A percentile compares a stretch with the other conserved stretches of the same genome.
These are phyloP conservation scores for Blastocladiella britannica DNA, from an alignment of 192 early-diverging fungal genomes.

Conservation along the genomic window DNA sequence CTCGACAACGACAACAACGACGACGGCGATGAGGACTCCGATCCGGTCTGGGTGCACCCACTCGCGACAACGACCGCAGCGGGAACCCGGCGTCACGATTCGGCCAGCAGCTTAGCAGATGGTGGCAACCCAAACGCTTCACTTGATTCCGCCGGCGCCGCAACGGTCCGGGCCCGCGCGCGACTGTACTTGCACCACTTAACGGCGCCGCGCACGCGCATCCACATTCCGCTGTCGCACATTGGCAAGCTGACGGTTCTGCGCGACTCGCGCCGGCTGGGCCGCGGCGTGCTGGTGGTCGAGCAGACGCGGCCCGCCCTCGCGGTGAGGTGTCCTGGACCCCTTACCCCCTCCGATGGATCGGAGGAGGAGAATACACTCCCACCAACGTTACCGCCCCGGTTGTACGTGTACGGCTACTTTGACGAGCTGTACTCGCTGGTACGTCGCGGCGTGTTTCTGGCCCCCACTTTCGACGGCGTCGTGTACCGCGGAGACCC, in stretches of 20 bases:
- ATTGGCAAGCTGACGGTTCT: neutral
- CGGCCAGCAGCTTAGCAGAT: no score
- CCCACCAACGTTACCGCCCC: neutral
- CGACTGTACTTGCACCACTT: no score
- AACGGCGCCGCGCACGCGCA: neutral
- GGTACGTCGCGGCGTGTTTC: neutral
- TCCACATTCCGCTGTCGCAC: neutral
- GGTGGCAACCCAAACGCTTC: no score
- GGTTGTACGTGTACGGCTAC: neutral
- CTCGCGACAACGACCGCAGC: neutral
- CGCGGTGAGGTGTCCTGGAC: neutral
- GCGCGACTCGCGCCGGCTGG: neutral
- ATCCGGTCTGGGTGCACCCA: neutral
- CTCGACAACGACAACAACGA: neutral
- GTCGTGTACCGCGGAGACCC: neutral
- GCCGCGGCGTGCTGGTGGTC: neutral
- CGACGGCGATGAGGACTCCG: neutral
- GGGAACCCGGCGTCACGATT: no score
- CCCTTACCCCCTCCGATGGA: neutral
- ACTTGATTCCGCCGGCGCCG: no score
- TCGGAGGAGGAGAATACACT: neutral
- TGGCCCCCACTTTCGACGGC: neutral
- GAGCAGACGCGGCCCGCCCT: neutral
- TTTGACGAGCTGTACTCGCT: neutral
- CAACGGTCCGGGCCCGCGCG: no score